Evolutionary conservation across 768 basidiomycete species (phyloP).

Genomic region (Pluteus cervinus): DNA sequence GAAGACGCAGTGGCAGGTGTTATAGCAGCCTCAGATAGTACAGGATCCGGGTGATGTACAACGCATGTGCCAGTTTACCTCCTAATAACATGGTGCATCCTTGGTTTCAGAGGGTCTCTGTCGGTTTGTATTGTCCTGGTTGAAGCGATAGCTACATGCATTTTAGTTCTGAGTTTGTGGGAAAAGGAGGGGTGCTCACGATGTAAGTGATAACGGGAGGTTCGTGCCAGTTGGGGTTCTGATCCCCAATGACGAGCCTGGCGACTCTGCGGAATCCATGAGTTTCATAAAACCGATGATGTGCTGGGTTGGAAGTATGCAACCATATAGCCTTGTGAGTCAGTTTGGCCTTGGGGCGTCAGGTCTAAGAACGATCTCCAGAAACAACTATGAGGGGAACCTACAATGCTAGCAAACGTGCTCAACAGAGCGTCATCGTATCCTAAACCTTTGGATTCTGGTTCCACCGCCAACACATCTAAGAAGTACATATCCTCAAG

Average conservation of each 20-base stretch:
- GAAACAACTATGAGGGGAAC: constrained; percentile 6
- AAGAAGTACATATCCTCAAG: constrained; percentile 23
- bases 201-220: constrained; percentile 15
- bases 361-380: too few species aligned
- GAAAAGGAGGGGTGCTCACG: constrained; percentile 13
- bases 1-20: constrained; percentile 38
- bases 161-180: not conserved
- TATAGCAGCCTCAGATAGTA: not conserved
- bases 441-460: constrained; percentile 19
- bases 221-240: constrained; percentile 18
- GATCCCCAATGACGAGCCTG: constrained; percentile 13
- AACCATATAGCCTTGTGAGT: constrained; percentile 13
- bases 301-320: constrained; percentile 15
- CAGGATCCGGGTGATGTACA: not conserved
- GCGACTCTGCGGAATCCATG: constrained; percentile 19
- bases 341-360: constrained; percentile 20
- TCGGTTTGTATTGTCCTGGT: not conserved
- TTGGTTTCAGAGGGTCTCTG: not conserved
- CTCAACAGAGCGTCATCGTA: constrained; percentile 25
- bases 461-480: constrained; percentile 21
- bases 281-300: constrained; percentile 18
- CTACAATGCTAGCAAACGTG: constrained; percentile 16
- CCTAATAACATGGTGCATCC: not conserved
- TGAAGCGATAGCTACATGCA: too few species aligned
- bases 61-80: not conserved